Evolutionary conservation across 768 basidiomycete species (phyloP).

Genomic region (Agaricus subrufescens): DNA sequence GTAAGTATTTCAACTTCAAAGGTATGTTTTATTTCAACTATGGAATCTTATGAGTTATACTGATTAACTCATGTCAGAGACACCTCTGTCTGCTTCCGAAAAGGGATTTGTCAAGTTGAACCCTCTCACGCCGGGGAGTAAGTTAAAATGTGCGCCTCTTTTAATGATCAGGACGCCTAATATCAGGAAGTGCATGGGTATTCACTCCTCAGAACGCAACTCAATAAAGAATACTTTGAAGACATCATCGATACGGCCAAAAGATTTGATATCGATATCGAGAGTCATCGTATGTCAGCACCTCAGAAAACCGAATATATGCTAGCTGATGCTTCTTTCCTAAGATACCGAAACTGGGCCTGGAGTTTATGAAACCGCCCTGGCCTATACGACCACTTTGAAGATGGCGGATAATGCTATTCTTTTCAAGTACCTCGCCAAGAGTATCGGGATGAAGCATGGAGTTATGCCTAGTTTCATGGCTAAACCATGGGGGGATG

Average conservation of each 20-base stretch:
- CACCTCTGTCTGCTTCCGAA: slow-evolving; percentile 64
- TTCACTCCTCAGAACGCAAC: slow-evolving; percentile 84
- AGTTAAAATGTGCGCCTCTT: slow-evolving; percentile 23
- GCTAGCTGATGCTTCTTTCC: not conserved
- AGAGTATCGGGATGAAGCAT: slow-evolving; percentile 86
- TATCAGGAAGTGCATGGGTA: slow-evolving; percentile 85
- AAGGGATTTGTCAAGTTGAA: slow-evolving; percentile 75
- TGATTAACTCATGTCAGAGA: slow-evolving; percentile 50
- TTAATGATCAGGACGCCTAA: not conserved
- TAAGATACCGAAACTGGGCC: slow-evolving; percentile 92
- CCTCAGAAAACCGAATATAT: not conserved
- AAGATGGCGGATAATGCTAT: slow-evolving; percentile 90
- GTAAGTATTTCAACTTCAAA: slow-evolving; percentile 94
- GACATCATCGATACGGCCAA: slow-evolving; percentile 76
- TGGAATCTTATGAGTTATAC: not conserved
- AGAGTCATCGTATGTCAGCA: slow-evolving; percentile 70
- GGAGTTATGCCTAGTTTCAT: slow-evolving; percentile 94
- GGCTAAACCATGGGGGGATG: slow-evolving; percentile 96
- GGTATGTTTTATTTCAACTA: slow-evolving; percentile 33
- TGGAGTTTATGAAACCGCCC: slow-evolving; percentile 82
- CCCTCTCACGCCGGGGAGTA: slow-evolving; percentile 91
- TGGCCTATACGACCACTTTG: slow-evolving; percentile 75
- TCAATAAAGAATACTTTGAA: slow-evolving; percentile 87
- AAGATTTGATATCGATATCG: slow-evolving; percentile 75
- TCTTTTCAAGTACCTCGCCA: slow-evolving; percentile 89